Evolutionary conservation across 306 rosid genomes (phyloP).

Genomic region (Oemleria cerasiformis): DNA sequence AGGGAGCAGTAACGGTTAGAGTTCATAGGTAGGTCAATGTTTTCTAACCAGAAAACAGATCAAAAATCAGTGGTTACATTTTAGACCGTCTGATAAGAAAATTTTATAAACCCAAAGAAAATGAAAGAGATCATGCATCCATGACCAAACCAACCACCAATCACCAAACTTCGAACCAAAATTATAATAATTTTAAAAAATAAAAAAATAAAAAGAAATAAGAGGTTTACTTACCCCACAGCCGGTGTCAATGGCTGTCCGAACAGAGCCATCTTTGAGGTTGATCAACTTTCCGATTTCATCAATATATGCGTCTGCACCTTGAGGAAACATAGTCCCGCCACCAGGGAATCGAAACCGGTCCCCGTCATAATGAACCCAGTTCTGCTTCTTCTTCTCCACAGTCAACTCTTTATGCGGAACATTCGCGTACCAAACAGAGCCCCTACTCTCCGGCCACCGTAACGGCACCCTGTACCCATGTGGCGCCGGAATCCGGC

Average conservation of each 20-base stretch:
- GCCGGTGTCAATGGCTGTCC: constrained; percentile 97
- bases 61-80: no score
- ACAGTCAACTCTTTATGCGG: constrained; percentile 80
- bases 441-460: constrained; percentile 85
- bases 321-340: constrained; percentile 92
- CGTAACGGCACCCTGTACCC: constrained; percentile 55
- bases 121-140: neutral
- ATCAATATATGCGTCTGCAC: constrained; percentile 76
- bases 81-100: no score
- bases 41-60: no score
- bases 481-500: constrained; percentile 68
- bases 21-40: no score
- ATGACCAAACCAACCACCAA: neutral
- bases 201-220: neutral
- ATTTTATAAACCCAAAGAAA: no score
- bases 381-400: constrained; percentile 84
- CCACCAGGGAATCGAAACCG: constrained; percentile 91
- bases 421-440: constrained; percentile 81
- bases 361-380: constrained; percentile 61
- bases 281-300: constrained; percentile 69
- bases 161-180: neutral
- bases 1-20: no score
- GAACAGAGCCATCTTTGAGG: constrained; percentile 62
- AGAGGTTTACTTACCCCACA: constrained; percentile 71
- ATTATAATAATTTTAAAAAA: neutral